These are phyloP conservation scores for Aspergillus sparsus DNA, from an alignment of 495 filamentous ascomycete species.

Conservation along the genomic window DNA sequence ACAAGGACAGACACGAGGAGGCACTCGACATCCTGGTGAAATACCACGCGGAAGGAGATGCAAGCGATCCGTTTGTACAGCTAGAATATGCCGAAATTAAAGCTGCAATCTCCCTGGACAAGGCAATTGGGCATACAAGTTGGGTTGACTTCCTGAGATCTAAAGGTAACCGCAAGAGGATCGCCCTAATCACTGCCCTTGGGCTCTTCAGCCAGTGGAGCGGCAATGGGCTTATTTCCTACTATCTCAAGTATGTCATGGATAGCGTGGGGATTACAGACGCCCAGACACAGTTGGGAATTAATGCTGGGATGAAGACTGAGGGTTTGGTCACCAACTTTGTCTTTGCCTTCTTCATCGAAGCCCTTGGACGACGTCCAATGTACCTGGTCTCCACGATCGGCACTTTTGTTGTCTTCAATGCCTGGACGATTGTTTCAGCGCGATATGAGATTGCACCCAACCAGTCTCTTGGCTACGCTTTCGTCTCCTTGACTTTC, in stretches of 20 bases:
- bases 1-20: not conserved
- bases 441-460: not conserved
- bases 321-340: not conserved
- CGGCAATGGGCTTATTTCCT: conserved; percentile 1
- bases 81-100: not conserved
- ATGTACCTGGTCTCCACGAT: not conserved
- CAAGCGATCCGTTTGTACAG: not conserved
- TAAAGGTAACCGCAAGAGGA: not conserved
- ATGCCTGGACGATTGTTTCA: not conserved
- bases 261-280: not conserved
- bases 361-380: not conserved
- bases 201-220: conserved; percentile 1
- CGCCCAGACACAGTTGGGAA: not conserved
- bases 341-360: conserved; percentile 3
- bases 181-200: not conserved
- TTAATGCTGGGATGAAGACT: conserved; percentile 2
- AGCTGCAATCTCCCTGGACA: not conserved
- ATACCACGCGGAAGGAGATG: conserved; percentile 5
- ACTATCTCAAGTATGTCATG: not conserved
- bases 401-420: not conserved
- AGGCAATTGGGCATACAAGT: not conserved
- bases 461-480: not conserved
- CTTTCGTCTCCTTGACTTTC: conserved; percentile 2
- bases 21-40: not conserved
- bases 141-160: not conserved